These are phyloP conservation scores for Exophiala mesophila DNA, from an alignment of 2,329 filamentous ascomycete species.

Conservation along the genomic window DNA sequence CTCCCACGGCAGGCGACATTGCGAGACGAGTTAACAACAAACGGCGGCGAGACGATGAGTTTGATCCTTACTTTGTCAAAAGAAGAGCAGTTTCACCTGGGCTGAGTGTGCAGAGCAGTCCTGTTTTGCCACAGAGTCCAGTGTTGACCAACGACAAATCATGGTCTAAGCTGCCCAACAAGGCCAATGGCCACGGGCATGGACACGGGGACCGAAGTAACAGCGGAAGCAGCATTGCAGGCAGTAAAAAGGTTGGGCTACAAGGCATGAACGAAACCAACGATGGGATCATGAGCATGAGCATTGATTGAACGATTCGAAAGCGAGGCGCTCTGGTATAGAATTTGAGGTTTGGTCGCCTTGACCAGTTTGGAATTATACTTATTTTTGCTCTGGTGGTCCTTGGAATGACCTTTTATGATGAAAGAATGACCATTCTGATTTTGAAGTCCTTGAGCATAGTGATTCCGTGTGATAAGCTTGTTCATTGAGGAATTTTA, in stretches of 20 bases:
- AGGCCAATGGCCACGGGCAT: constrained; percentile 53
- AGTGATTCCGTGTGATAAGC: too few relatives aligned
- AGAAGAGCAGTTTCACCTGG: constrained; percentile 85
- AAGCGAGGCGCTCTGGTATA: neutral
- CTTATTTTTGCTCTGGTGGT: too few relatives aligned
- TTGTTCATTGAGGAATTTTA: too few relatives aligned
- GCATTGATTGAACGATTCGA: constrained; percentile 64
- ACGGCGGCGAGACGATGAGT: constrained; percentile 83
- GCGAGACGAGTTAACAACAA: constrained; percentile 74
- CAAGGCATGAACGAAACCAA: constrained; percentile 96
- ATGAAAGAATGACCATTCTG: too few relatives aligned
- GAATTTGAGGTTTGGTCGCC: too few relatives aligned
- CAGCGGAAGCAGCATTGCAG: constrained; percentile 39
- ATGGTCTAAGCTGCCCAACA: constrained; percentile 64
- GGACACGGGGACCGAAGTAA: constrained; percentile 47
- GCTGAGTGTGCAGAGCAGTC: constrained; percentile 85
- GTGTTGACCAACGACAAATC: constrained; percentile 61
- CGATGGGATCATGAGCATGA: constrained; percentile 94
- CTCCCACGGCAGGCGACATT: constrained; percentile 64
- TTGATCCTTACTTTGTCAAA: constrained; percentile 80
- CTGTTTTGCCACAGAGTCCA: constrained; percentile 74
- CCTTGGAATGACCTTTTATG: too few relatives aligned
- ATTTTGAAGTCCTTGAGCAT: too few relatives aligned
- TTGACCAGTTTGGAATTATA: too few relatives aligned
- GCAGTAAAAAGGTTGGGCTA: constrained; percentile 61